Conservation (phyloP, 1,139 yeast genomes). For the Kodamaea sp. region DNA sequence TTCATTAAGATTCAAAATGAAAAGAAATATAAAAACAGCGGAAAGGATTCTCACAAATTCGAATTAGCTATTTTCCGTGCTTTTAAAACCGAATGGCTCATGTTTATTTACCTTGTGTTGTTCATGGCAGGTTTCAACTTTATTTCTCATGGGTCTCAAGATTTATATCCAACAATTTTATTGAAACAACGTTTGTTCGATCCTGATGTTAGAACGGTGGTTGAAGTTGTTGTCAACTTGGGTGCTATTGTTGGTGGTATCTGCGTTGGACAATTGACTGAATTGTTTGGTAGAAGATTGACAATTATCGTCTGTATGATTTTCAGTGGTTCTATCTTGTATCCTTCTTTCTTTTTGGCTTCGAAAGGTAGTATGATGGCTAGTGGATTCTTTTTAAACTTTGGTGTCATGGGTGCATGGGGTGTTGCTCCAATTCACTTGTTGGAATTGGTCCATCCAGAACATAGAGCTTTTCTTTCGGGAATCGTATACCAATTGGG, state of each 20-base stretch:
- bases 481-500: constrained; percentile 42
- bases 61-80: constrained; percentile 11
- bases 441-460: constrained; percentile 35
- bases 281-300: constrained; percentile 46
- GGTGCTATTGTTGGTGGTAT: constrained; percentile 53
- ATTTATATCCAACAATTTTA: constrained; percentile 48
- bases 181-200: constrained; percentile 35
- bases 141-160: constrained; percentile 55
- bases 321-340: constrained; percentile 32
- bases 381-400: constrained; percentile 23
- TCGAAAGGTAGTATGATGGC: constrained; percentile 21
- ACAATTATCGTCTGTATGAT: constrained; percentile 33
- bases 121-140: constrained; percentile 50
- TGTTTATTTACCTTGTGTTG: constrained; percentile 41
- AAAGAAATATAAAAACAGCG: constrained; percentile 1
- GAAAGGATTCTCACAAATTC: not conserved
- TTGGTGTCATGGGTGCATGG: constrained; percentile 38
- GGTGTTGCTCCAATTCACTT: constrained; percentile 38
- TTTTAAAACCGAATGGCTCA: constrained; percentile 40
- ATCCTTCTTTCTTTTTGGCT: constrained; percentile 28
- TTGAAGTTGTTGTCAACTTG: constrained; percentile 43
- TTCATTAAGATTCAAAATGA: constrained; percentile 10
- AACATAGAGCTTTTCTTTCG: constrained; percentile 32
- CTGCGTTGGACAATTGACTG: constrained; percentile 10
- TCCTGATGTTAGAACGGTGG: constrained; percentile 39